Base-by-base conservation (phyloP, 2,329 filamentous ascomycete species). In the Calonectria pteridis region DNA sequence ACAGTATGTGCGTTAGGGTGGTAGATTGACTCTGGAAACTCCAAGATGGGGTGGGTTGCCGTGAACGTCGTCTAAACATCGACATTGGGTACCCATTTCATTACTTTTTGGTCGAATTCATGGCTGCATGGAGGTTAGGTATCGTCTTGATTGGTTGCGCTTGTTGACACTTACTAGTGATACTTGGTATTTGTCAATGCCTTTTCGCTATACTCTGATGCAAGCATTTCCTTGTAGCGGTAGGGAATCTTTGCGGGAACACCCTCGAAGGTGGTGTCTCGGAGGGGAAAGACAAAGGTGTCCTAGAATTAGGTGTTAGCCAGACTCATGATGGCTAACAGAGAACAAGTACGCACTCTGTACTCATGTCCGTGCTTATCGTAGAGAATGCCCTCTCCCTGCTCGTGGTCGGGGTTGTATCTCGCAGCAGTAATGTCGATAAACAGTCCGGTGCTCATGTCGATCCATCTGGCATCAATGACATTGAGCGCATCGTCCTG, bases 221-320 rank as follows among this genome's bases (percentile, higher is more conserved):
- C 84, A 1, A 93, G 84, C 63, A 93, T 87, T 59, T 91, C 89
- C 73, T 89, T 87, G 79, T 92, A 93, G 10, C 86, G 84, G 78
- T 88, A 92, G 0, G 94, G 94, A 29, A 95, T 92, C 83, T 92
- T 92, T 58, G 89, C 93, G 0, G 88, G 85, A 0, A 92, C 88
- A 0, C 91, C 92, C 79, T 95, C 93, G 71, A 94, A 95, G 1
- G 86, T 88, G 1, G 91, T 94, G 73, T 91, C 89, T n/a, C 92
- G 87, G 79, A 95, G 85, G 0, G 94, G 94, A 79, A 92, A 94
- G 14, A 95, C 85, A 69, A 93, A 88, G 0, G 87, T 88, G 70
- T 90, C 88, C 86, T 89, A 51, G 4, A 1, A 11, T 13, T 10
- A 40, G 6, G 26, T 6, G 18, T 65, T 67, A 53, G 66, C 50